phyloP scores from a whole-genome alignment of 2,329 filamentous ascomycete species.

The Penicillium brasilianum region DNA sequence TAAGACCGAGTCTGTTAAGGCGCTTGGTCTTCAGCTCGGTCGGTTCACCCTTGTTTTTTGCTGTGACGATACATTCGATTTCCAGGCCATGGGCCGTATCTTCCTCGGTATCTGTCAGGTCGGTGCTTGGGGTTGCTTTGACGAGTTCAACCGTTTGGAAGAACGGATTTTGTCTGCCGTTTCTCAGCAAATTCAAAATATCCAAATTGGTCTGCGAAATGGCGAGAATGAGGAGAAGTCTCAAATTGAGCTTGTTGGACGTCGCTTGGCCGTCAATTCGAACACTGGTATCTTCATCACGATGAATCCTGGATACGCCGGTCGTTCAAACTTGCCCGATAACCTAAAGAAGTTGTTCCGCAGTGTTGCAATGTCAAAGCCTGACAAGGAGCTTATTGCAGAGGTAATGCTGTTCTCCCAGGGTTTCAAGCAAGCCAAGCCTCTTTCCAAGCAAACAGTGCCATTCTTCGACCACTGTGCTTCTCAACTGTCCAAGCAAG shows the following conservation, averaged over 20 bases:
- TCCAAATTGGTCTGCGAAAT: conserved; percentile 92
- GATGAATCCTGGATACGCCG: conserved; percentile 99
- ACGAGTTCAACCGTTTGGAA: conserved; percentile 99
- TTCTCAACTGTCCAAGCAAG: conserved; percentile 83
- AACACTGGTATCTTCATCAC: conserved; percentile 99
- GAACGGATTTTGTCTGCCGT: conserved; percentile 97
- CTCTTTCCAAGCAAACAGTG: conserved; percentile 91
- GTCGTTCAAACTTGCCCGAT: conserved; percentile 95
- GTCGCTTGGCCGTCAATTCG: conserved; percentile 83
- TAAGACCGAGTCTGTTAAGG: conserved; percentile 99
- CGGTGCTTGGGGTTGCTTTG: conserved; percentile 98
- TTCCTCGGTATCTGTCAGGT: conserved; percentile 99
- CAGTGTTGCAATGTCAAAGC: conserved; percentile 99
- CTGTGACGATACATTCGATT: conserved; percentile 99
- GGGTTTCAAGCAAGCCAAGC: conserved; percentile 95
- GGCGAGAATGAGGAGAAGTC: conserved; percentile 78
- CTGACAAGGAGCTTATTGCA: conserved; percentile 98
- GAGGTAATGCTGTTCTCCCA: conserved; percentile 99
- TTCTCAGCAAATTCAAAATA: conserved; percentile 99
- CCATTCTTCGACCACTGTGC: conserved; percentile 97
- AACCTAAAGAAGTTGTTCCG: conserved; percentile 99
- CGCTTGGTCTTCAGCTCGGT: conserved; percentile 91
- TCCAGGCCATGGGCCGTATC: conserved; percentile 99
- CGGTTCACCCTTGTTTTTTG: conserved; percentile 99
- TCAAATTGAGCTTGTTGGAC: conserved; percentile 92